Conservation (phyloP, 305 asterid genomes). For the Solanum hybrid region DNA sequence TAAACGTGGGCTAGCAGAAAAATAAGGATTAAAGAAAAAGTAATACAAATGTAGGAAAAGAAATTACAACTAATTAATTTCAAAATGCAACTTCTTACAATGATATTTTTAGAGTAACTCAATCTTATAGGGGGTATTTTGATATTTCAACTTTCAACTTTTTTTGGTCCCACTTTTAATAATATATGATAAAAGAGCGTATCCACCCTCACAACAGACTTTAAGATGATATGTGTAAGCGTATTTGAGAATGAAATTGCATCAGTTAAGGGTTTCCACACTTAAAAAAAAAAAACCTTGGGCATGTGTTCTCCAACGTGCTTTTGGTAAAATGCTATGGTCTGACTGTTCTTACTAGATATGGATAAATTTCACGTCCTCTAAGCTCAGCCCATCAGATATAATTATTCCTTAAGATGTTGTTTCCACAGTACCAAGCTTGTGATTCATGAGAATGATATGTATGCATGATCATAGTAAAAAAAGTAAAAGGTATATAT, state of each 20-base stretch:
- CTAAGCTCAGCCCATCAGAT: neutral
- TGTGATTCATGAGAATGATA: neutral
- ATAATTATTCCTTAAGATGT: neutral
- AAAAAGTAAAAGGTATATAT: too few species aligned
- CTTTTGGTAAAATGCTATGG: neutral
- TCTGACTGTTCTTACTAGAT: neutral
- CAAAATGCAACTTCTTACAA: too few species aligned
- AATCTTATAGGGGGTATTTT: too few species aligned
- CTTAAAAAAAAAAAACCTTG: too few species aligned
- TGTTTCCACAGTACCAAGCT: neutral
- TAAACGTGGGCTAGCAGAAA: too few species aligned
- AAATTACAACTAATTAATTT: too few species aligned
- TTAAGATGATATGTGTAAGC: neutral
- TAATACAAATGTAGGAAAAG: too few species aligned
- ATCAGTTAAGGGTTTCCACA: neutral
- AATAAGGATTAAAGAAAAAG: too few species aligned
- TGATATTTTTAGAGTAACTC: too few species aligned
- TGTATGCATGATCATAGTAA: neutral
- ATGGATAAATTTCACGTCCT: neutral
- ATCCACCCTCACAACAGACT: neutral
- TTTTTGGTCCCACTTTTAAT: too few species aligned
- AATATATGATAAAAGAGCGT: neutral
- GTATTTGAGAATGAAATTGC: neutral
- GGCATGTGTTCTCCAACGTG: neutral
- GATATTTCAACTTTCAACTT: too few species aligned